Evolutionary conservation across 2,329 filamentous ascomycete species (phyloP).

Genomic region (Pseudogymnoascus sp.): DNA sequence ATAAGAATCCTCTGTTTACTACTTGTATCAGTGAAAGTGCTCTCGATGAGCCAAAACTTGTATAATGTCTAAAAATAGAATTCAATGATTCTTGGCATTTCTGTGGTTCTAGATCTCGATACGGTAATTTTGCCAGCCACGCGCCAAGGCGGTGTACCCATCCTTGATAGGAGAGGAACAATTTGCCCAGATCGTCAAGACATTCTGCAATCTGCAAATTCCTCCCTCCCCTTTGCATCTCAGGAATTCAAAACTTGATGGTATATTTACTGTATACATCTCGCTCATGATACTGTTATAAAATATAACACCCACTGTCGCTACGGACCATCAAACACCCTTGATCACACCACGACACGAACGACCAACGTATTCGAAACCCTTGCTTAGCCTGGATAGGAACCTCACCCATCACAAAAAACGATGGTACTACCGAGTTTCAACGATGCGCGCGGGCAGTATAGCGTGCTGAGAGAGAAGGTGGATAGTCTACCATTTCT

Average conservation of each 20-base stretch:
- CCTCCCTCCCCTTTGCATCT: background rate
- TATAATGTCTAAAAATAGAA: background rate
- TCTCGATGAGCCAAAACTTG: background rate
- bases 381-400: background rate
- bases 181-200: constrained; percentile 4
- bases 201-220: background rate
- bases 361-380: background rate
- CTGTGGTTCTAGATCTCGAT: background rate
- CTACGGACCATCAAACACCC: background rate
- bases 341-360: background rate
- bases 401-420: background rate
- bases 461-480: background rate
- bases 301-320: background rate
- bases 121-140: background rate
- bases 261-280: background rate
- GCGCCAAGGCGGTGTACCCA: background rate
- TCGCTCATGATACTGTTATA: background rate
- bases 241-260: background rate
- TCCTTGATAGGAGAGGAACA: constrained; percentile 4
- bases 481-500: background rate
- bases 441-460: background rate
- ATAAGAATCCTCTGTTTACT: background rate
- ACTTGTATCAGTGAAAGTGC: background rate
- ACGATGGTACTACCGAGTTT: background rate
- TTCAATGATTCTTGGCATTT: background rate